Evolutionary conservation across 495 filamentous ascomycete genomes (phyloP), one percentile per base, ranked within the genome.

Genomic region (Neurospora sublineolata): DNA sequence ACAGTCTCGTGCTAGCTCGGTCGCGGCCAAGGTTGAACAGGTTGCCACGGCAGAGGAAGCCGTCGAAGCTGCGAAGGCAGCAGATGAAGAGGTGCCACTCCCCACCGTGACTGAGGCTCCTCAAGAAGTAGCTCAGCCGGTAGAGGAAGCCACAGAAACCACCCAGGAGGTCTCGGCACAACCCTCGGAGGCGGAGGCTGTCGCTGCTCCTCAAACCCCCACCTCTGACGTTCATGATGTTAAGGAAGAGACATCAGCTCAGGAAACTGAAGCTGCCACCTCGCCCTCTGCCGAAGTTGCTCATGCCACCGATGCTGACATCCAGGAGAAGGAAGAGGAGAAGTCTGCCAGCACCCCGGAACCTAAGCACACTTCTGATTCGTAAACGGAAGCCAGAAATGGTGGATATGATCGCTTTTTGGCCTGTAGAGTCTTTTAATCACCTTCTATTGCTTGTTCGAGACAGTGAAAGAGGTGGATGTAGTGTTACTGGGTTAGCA

Each of bases 41-140:
- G 72, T 75, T 33, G 72, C 23, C 3, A 70, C 76, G 14, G 73
- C 75, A 38, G 82, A 81, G 60, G 77, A 78, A 52, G 74, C 70
- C 5, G 68, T 69, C 14, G 40, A 73, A 23, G 44, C 16, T 37
- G 64, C 71, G 27, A 64, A 73, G 69, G 14, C 58, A 2, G 16
- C 9, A 2, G 71, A 73, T 16, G 72, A 23, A 14, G 38, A 74
- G 46, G 40, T 46, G 20, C 12, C 37, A 1, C 40, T 42, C 5
- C 39, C 41, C 7, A 37, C 23, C 1, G 60, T 76, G 68, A 60
- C 36, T 2, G 69, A 72, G 46, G 67, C 70, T 36, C 39, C 71
- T 73, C 40, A 67, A 68, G 68, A 52, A 33, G 74, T 76, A 11
- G 72, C 77, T n/a, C 73, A 78, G 16, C 76, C 74, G 14, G 72